Base-by-base conservation (phyloP, 1,139 yeast genomes). In the Zygosaccharomyces sapae region DNA sequence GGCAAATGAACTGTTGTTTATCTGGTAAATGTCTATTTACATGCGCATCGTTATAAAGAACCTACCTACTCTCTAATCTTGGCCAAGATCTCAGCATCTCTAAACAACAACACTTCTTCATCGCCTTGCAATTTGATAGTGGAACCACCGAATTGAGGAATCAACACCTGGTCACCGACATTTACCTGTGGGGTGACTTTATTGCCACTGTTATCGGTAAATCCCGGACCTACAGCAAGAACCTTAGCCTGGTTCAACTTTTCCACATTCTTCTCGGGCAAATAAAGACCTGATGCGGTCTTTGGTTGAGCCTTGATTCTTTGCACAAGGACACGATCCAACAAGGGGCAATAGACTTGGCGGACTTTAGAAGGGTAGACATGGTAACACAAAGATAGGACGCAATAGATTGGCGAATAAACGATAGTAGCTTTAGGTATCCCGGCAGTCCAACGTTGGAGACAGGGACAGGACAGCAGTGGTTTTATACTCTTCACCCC, bases 181-280 rank as follows among this genome's bases (percentile, higher is more conserved):
- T 79, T 73, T 50, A 92, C 95, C 55, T 83, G 74, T 53, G 89
- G 81, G 48, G 83, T 77, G 51, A 88, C 76, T 52, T 81, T 69
- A 63, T 81, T 74, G 53, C 97, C 97, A 55, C 80, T 77, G 59
- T 77, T 73, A 58, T 82, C 80, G 50, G 80, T 72, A 64, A 75
- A 72, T 59, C 96, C 96, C 46, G 95, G 92, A 54, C 95, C 95
- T 56, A 86, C 83, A 52, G 94, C 86, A 59, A 86, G 69, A 48
- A 86, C 94, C 45, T 81, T 81, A 48, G 84, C 95, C 66, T 82
- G 80, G 76, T 86, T 86, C 68, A 88, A 80, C 74, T 92, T 92
- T 71, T 88, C 94, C 62, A 85, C 95, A 76, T 90, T 89, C 76
- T 88, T 88, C 74, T 92, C 98, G 55, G 98, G 98, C 57, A 92